A percentile compares a stretch with the other conserved stretches of the same genome.
Evolutionary conservation across 164 flowering plant genomes (phyloP).

Genomic region (grape (Vitis vinifera)): DNA sequence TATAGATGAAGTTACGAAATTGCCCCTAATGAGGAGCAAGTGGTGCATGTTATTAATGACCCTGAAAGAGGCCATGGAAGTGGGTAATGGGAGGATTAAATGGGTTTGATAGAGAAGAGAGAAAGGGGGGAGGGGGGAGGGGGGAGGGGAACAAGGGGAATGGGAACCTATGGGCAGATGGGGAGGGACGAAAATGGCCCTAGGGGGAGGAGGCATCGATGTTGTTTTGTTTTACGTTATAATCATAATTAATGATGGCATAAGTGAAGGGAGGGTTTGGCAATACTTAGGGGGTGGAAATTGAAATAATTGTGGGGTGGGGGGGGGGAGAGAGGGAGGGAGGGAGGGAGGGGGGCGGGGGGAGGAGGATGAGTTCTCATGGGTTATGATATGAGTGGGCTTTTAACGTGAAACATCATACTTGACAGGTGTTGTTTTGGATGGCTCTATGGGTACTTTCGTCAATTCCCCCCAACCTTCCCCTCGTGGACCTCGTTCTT

Average conservation of each 20-base stretch:
- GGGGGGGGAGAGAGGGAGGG: not conserved
- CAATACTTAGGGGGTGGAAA: slow-evolving; percentile 12
- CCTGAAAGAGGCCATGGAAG: no score
- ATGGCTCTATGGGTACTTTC: slow-evolving; percentile 19
- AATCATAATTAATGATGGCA: slow-evolving; percentile 12
- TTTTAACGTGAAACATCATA: slow-evolving; percentile 45
- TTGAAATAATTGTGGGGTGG: slow-evolving; percentile 14
- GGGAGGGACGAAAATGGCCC: no score
- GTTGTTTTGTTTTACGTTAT: slow-evolving; percentile 23
- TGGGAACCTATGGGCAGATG: no score
- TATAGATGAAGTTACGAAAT: not conserved
- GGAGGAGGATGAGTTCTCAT: slow-evolving; percentile 18
- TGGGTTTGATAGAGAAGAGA: no score
- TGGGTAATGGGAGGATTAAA: no score
- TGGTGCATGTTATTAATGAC: no score
- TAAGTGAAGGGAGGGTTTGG: slow-evolving; percentile 3
- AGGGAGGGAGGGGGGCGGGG: not conserved
- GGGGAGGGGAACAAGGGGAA: no score
- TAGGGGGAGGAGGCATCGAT: slow-evolving; percentile 5
- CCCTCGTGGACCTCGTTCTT: slow-evolving; percentile 36
- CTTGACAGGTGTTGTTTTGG: slow-evolving; percentile 22
- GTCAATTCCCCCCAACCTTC: not conserved
- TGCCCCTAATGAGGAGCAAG: not conserved
- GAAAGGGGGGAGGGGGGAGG: no score
- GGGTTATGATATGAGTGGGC: slow-evolving; percentile 25